Percentiles rank a stretch among this genome's conserved stretches.
Evolutionary conservation across 140 eudicot species (phyloP).

Genomic region (Senecio squalidus): DNA sequence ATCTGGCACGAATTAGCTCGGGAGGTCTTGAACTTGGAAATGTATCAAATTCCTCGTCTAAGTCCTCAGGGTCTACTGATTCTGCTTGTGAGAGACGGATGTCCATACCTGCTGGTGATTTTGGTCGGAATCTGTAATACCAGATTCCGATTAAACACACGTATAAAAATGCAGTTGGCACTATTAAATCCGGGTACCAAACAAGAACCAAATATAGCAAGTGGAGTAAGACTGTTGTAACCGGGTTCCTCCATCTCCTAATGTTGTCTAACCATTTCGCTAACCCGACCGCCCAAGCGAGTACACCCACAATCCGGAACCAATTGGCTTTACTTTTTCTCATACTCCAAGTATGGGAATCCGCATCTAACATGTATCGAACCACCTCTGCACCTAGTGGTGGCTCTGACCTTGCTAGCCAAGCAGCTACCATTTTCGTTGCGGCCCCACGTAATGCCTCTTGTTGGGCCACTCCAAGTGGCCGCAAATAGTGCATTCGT

Average conservation of each 20-base stretch:
- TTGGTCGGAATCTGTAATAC: slow-evolving; percentile 90
- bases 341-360: slow-evolving; percentile 96
- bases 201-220: slow-evolving; percentile 82
- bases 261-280: slow-evolving; percentile 92
- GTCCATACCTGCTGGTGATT: slow-evolving; percentile 94
- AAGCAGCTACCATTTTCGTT: slow-evolving; percentile 87
- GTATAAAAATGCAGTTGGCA: slow-evolving; percentile 80
- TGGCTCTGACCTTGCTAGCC: slow-evolving; percentile 95
- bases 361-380: slow-evolving; percentile 86
- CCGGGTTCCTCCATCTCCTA: slow-evolving; percentile 86
- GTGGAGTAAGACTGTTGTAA: slow-evolving; percentile 83
- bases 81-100: slow-evolving; percentile 87
- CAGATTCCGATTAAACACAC: slow-evolving; percentile 83
- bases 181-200: slow-evolving; percentile 96
- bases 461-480: slow-evolving; percentile 96
- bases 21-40: slow-evolving; percentile 94
- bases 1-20: slow-evolving; percentile 63
- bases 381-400: slow-evolving; percentile 95
- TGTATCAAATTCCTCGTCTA: slow-evolving; percentile 93
- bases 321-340: slow-evolving; percentile 93
- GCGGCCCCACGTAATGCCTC: slow-evolving; percentile 98
- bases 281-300: slow-evolving; percentile 94
- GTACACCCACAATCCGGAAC: slow-evolving; percentile 90
- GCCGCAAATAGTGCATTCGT: slow-evolving; percentile 90
- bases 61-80: slow-evolving; percentile 79